phyloP scores from a whole-genome alignment of 129 eudicot species.

The Scalesia atractyloides region DNA sequence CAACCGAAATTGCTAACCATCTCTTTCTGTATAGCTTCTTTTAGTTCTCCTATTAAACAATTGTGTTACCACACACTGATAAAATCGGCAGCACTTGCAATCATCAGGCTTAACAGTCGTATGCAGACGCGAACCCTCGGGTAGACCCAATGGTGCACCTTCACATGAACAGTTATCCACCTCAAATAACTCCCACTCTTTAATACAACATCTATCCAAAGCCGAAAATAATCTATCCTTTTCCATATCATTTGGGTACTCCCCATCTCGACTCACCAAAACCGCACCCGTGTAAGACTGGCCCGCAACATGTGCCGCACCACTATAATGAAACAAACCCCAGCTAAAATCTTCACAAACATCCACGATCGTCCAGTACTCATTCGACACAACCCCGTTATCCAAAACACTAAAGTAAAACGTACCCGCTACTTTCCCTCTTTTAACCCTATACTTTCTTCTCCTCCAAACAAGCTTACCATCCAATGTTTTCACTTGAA shows the following conservation, averaged over 20 bases:
- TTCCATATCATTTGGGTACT: constrained; percentile 60
- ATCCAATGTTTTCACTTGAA: constrained; percentile 77
- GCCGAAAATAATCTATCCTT: constrained; percentile 48
- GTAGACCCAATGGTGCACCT: constrained; percentile 76
- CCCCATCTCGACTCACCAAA: constrained; percentile 77
- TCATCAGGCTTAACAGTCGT: constrained; percentile 26
- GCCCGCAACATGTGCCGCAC: constrained; percentile 96
- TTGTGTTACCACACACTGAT: background rate
- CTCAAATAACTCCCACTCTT: constrained; percentile 85
- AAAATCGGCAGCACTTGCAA: constrained; percentile 13
- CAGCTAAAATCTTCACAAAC: constrained; percentile 82
- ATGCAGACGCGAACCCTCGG: constrained; percentile 78
- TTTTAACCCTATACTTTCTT: constrained; percentile 83
- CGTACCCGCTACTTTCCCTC: constrained; percentile 73
- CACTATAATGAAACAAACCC: constrained; percentile 97
- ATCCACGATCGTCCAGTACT: constrained; percentile 90
- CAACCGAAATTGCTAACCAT: background rate
- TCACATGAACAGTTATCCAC: constrained; percentile 77
- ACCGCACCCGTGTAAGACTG: constrained; percentile 94
- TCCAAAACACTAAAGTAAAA: constrained; percentile 89
- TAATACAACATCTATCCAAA: constrained; percentile 62
- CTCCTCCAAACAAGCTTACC: constrained; percentile 85
- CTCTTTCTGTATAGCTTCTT: background rate
- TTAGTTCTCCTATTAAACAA: background rate
- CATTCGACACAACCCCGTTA: constrained; percentile 94